These are phyloP conservation scores for Candida easanensis DNA, from an alignment of 805 yeast genomes.

Conservation along the genomic window DNA sequence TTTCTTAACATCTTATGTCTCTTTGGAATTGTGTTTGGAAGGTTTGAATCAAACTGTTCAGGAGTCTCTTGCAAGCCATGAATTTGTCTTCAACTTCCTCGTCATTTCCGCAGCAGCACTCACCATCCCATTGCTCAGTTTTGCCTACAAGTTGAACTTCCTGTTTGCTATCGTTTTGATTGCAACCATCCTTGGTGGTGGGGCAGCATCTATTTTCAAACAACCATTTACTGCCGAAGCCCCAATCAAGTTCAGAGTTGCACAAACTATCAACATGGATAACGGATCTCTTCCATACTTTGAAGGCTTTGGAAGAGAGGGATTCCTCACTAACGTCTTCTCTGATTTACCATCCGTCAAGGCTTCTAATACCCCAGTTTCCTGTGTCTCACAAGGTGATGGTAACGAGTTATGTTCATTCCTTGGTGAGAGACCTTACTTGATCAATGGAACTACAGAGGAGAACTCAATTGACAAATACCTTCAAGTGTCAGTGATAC, in stretches of 20 bases:
- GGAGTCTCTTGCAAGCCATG: slow-evolving; percentile 51
- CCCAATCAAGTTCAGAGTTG: slow-evolving; percentile 73
- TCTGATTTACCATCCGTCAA: slow-evolving; percentile 65
- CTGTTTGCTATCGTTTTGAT: slow-evolving; percentile 41
- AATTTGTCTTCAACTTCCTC: slow-evolving; percentile 35
- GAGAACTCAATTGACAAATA: slow-evolving; percentile 40
- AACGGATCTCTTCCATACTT: slow-evolving; percentile 33
- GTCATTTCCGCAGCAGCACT: slow-evolving; percentile 36
- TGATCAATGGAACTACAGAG: slow-evolving; percentile 35
- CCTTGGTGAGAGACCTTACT: slow-evolving; percentile 46
- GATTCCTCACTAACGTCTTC: slow-evolving; percentile 45
- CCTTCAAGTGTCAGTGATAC: slow-evolving; percentile 48
- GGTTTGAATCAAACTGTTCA: slow-evolving; percentile 71
- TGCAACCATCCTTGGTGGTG: slow-evolving; percentile 36
- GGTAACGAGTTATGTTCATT: slow-evolving; percentile 57
- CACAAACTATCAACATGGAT: slow-evolving; percentile 56
- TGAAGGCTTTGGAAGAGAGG: slow-evolving; percentile 48
- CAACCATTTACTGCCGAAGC: slow-evolving; percentile 57
- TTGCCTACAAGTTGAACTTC: slow-evolving; percentile 63
- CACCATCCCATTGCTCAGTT: slow-evolving; percentile 58
- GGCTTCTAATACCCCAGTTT: slow-evolving; percentile 25
- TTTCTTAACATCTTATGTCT: slow-evolving; percentile 50
- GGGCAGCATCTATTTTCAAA: slow-evolving; percentile 36
- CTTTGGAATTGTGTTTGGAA: slow-evolving; percentile 50
- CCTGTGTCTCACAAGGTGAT: slow-evolving; percentile 37